These are phyloP conservation scores for Penicillium simplicissimum DNA, from an alignment of 495 filamentous ascomycete genomes.

Conservation along the genomic window DNA sequence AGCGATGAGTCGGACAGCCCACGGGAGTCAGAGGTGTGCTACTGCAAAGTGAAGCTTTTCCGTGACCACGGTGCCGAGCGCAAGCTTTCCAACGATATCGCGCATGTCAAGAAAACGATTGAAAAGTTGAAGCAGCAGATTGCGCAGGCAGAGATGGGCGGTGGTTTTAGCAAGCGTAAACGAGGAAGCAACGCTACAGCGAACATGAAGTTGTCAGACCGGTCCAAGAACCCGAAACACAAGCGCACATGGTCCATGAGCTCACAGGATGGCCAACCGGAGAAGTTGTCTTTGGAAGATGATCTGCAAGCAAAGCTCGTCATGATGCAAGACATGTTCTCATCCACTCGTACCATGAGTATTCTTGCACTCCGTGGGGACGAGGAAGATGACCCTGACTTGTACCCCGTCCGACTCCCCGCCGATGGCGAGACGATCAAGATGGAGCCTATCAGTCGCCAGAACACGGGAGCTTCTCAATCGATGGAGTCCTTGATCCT, in stretches of 20 bases:
- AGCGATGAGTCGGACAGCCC: conserved; percentile 45
- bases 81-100: conserved; percentile 87
- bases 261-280: conserved; percentile 71
- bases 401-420: conserved; percentile 74
- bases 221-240: conserved; percentile 79
- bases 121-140: conserved; percentile 93
- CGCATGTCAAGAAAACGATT: conserved; percentile 88
- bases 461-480: conserved; percentile 57
- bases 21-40: conserved; percentile 68
- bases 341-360: conserved; percentile 82
- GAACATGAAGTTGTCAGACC: conserved; percentile 47
- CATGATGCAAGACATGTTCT: conserved; percentile 93
- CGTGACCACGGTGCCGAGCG: conserved; percentile 92
- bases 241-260: conserved; percentile 95
- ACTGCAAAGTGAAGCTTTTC: conserved; percentile 94
- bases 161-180: conserved; percentile 88
- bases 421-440: conserved; percentile 66
- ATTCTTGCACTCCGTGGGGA: conserved; percentile 81
- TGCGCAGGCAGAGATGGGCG: conserved; percentile 77
- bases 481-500: conserved; percentile 55
- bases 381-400: conserved; percentile 84
- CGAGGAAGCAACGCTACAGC: conserved; percentile 58
- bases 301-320: conserved; percentile 84
- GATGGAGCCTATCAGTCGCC: conserved; percentile 52
- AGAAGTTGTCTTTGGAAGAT: conserved; percentile 73